Base-by-base conservation (phyloP, 257 asterid species). In the Galeopsis tetrahit region DNA sequence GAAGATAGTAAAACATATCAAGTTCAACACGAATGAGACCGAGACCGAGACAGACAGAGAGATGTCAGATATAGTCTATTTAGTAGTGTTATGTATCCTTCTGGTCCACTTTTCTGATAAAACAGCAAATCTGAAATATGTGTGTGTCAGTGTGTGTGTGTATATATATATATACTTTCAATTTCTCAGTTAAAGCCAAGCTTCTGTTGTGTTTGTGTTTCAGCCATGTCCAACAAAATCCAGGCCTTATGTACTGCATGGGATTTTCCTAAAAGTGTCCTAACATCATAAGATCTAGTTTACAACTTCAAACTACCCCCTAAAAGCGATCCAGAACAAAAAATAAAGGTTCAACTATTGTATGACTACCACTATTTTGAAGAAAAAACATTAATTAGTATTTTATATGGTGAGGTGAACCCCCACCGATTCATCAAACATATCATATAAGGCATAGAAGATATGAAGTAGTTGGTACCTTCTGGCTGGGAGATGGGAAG, bases 401-500 rank as follows among this genome's bases (percentile, higher is more conserved):
- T 14, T 67, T 28, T 51, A 8, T n/a, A 44, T 36, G 28, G 10
- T 39, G 53, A 69, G 75, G 75, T 71, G 79, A 75, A 71, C 77
- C 60, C 32, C 63, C 66, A 74, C 69, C 49, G 75, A 81, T 75
- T 40, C 33, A 5, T 66, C 51, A 28, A 33, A 46, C 58, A 64
- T 68, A 63, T 39, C 38, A 69, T 56, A 59, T 13, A 57, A 53
- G 77, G 58, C 68, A 67, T 34, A 65, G 55, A 65, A 65, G 64
- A n/a, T 60, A 48, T 17, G 52, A 51, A 17, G 36, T 28, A 53
- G 28, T 14, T 63, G 68, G 36, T 39, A 91, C 97, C 96, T 86
- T 77, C 66, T 55, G 17, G 69, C 48, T 62, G 63, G 83, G 61
- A 72, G 68, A 75, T 70, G 71, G 17, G 82, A 66, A 63, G 80